Base-by-base conservation (phyloP, 306 rosid species). In the Leucaena leucocephala region DNA sequence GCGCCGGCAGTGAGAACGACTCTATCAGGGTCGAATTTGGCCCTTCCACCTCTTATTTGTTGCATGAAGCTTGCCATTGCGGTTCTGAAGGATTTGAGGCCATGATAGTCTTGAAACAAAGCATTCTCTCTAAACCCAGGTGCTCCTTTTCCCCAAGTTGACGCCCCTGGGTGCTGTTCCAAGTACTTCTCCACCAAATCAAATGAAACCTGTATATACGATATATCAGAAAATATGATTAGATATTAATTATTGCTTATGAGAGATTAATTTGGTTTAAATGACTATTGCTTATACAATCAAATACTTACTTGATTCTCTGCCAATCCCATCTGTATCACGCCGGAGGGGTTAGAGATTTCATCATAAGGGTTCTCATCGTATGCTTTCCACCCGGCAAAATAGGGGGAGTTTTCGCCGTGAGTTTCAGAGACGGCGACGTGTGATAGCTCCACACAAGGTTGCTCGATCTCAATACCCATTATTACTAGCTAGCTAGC, bases 41-140 rank as follows among this genome's bases (percentile, higher is more conserved):
- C 95, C 80, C 86, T 85, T 1, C 90, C 87, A 15, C 90, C 97
- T 87, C 97, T 89, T 11, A 94, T 84, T 78, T 92, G 72, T 42
- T 86, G 91, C 97, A 94, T 94, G 82, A 94, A 94, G 81, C 91
- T 78, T 10, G 95, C 97, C 98, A 94, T 94, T 86, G 98, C 98
- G 33, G 59, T 67, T 80, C 98, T 84, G 64, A 94, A 94, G 6
- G 90, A 83, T 10, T 75, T 61, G 9, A 94, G 92, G 2, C 98
- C 98, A 46, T 94, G 98, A 74, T 94, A 94, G 73, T 94, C 98
- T 87, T 94, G 98, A 81, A 92, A 94, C 76, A 94, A 77, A 5
- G 98, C 98, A 74, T 91, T 91, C 44, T 94, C 98, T 85, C 93
- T 87, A 40, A 94, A 94, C 10, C 91, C 81, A 33, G 86, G 38